These are phyloP conservation scores for Dendrobium huoshanense DNA, from an alignment of 106 monocot genomes.

Conservation along the genomic window DNA sequence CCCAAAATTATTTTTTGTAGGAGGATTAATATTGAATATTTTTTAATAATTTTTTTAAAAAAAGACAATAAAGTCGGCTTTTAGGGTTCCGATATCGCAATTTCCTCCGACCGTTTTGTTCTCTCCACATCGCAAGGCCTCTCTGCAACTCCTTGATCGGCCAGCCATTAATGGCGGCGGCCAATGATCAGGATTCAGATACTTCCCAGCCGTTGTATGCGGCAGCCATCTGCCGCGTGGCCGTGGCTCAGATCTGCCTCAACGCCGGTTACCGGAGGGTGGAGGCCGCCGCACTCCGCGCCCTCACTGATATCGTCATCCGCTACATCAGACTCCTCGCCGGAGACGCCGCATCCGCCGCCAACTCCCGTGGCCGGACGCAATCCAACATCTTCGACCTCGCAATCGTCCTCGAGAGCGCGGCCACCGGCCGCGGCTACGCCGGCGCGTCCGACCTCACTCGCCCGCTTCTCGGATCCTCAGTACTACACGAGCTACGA, in stretches of 20 bases:
- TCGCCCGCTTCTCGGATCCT: constrained; percentile 28
- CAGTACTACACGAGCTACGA: constrained; percentile 22
- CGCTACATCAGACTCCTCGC: constrained; percentile 34
- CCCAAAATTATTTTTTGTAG: too few relatives aligned
- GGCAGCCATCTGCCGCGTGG: constrained; percentile 28
- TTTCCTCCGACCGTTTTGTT: neutral
- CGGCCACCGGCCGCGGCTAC: constrained; percentile 26
- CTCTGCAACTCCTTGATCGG: neutral
- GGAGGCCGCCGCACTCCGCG: constrained; percentile 35
- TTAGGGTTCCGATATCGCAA: neutral
- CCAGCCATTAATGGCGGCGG: neutral
- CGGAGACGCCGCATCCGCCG: constrained; percentile 25
- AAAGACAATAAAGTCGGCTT: neutral
- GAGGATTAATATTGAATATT: too few relatives aligned
- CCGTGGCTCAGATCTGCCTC: constrained; percentile 52
- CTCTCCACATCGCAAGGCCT: neutral
- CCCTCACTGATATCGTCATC: constrained; percentile 38
- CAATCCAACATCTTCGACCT: constrained; percentile 49
- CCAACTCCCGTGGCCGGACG: constrained; percentile 38
- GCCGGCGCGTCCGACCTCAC: constrained; percentile 27
- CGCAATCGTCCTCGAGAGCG: constrained; percentile 34
- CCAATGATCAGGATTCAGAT: neutral
- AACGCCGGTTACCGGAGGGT: constrained; percentile 33
- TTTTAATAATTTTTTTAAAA: neutral
- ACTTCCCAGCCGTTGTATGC: constrained; percentile 2